Conservation (phyloP, 2,329 filamentous ascomycete genomes). For the Trichoderma simmonsii region DNA sequence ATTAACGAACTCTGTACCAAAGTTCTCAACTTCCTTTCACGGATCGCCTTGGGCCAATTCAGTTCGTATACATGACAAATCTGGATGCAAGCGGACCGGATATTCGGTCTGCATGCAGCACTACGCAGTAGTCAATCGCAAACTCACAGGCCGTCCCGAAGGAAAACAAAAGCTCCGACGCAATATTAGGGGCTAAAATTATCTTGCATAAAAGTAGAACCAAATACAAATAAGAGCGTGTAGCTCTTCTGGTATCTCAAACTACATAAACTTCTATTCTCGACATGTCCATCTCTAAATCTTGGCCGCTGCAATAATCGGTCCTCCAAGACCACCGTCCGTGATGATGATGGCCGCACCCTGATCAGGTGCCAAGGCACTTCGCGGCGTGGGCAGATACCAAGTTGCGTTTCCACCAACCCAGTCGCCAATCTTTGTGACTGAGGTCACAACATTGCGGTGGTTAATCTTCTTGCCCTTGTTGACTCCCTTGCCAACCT, state of each 20-base stretch:
- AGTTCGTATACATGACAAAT: background rate
- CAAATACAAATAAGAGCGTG: background rate
- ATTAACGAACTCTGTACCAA: background rate
- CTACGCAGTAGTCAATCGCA: background rate
- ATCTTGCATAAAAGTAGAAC: background rate
- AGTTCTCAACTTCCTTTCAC: background rate
- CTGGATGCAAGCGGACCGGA: background rate
- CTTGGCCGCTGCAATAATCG: slow-evolving; percentile 10
- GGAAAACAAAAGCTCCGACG: background rate
- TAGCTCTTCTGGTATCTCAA: slow-evolving; percentile 6
- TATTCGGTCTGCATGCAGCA: background rate
- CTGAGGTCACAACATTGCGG: slow-evolving; percentile 2
- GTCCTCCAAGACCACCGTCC: slow-evolving; percentile 6
- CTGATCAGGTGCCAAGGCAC: background rate
- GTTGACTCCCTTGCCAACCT: slow-evolving; percentile 2
- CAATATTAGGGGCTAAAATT: background rate
- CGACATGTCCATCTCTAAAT: background rate
- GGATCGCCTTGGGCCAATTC: background rate
- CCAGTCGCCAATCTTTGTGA: slow-evolving; percentile 12
- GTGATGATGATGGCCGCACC: slow-evolving; percentile 6
- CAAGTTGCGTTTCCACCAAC: slow-evolving; percentile 3
- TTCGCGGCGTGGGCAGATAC: background rate
- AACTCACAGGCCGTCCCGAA: background rate
- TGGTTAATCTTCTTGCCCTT: slow-evolving; percentile 15
- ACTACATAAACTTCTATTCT: background rate